A percentile compares a stretch with the other conserved stretches of the same genome.
phyloP scores from a whole-genome alignment of 164 flowering plant genomes.

The Vitis rupestris region DNA sequence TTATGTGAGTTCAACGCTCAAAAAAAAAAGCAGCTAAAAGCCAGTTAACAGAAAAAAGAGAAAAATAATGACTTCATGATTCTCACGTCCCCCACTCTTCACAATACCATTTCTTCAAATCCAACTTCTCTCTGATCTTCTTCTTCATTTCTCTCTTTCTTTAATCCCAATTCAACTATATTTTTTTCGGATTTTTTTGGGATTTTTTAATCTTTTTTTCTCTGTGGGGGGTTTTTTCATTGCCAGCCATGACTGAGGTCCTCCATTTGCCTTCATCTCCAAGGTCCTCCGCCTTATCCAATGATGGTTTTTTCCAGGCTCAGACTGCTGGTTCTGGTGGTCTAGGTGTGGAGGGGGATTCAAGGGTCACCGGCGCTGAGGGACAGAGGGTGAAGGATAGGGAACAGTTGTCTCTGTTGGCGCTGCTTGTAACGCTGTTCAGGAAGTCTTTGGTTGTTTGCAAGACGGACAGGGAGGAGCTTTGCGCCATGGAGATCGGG shows the following conservation, averaged over 20 bases:
- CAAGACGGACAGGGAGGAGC: constrained; percentile 41
- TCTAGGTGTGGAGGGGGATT: neutral
- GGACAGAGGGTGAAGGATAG: constrained; percentile 7
- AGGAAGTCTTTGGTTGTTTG: constrained; percentile 75
- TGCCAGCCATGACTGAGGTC: constrained; percentile 51
- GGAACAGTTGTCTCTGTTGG: constrained; percentile 63
- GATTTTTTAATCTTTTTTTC: neutral
- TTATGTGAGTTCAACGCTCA: too few relatives aligned
- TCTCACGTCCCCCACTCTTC: constrained; percentile 34
- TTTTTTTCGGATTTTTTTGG: neutral
- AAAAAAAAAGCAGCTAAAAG: too few relatives aligned
- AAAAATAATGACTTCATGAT: constrained; percentile 23
- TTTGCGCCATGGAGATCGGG: constrained; percentile 80
- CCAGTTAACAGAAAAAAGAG: too few relatives aligned
- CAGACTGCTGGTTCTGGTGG: neutral
- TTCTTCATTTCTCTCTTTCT: neutral
- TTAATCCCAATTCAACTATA: neutral
- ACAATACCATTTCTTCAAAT: constrained; percentile 30
- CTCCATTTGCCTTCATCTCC: constrained; percentile 46
- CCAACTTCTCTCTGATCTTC: constrained; percentile 23
- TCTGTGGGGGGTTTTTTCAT: constrained; percentile 2
- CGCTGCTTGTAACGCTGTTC: constrained; percentile 60
- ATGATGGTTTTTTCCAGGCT: constrained; percentile 11
- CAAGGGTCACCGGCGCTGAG: constrained; percentile 4
- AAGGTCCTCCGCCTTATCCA: constrained; percentile 15